Conservation (phyloP, 1,139 yeast genomes). For the Taphrina sp. region DNA sequence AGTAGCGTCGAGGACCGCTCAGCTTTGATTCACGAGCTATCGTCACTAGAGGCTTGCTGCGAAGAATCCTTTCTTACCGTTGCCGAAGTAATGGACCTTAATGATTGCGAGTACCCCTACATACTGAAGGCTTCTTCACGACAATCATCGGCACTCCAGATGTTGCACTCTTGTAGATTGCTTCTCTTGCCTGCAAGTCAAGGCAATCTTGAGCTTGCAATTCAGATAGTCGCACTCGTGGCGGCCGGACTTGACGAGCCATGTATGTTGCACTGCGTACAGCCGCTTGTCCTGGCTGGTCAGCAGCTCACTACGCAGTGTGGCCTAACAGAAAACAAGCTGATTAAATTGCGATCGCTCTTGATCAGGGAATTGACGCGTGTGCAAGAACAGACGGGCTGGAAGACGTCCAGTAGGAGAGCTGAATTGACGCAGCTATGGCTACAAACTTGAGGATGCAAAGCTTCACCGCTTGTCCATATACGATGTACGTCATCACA, state of each 20-base stretch:
- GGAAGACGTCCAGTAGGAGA: not conserved
- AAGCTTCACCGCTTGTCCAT: too few species aligned
- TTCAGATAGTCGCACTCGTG: conserved; percentile 1
- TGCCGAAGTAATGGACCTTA: not conserved
- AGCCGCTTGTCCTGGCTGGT: conserved; percentile 3
- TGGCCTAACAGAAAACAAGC: not conserved
- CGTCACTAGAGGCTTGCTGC: not conserved
- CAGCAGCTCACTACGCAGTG: not conserved
- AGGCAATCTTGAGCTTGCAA: not conserved
- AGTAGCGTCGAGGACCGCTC: not conserved
- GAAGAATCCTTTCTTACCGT: not conserved
- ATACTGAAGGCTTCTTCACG: conserved; percentile 8
- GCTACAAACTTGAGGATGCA: too few species aligned
- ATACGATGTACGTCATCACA: too few species aligned
- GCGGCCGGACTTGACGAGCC: conserved; percentile 18
- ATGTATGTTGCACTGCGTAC: conserved; percentile 8
- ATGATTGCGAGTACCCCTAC: not conserved
- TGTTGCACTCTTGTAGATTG: conserved; percentile 4
- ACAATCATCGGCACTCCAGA: conserved; percentile 3
- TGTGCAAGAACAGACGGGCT: conserved; percentile 1
- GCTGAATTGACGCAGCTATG: not conserved
- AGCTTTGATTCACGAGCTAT: not conserved
- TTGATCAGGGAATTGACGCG: conserved; percentile 5
- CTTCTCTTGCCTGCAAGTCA: not conserved
- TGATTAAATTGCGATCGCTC: not conserved